Conservation (phyloP, 2,329 filamentous ascomycete species). For the Aspergillus texensis region DNA sequence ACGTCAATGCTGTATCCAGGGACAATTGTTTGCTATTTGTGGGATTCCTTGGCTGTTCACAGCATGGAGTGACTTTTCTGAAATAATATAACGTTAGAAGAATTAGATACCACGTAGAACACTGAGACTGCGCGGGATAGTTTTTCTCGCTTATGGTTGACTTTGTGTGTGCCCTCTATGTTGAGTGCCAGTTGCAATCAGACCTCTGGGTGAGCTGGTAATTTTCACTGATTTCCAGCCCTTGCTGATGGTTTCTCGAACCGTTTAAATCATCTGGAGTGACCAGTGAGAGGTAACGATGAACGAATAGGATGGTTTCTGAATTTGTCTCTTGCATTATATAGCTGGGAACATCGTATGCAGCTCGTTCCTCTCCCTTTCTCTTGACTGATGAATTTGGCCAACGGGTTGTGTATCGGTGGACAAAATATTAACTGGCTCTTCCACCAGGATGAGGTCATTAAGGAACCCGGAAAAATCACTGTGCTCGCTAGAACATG, state of each 20-base stretch:
- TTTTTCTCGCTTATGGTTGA: too few species aligned
- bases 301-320: too few species aligned
- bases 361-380: background rate
- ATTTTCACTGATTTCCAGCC: too few species aligned
- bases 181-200: too few species aligned
- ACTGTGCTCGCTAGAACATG: background rate
- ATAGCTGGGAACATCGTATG: background rate
- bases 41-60: background rate
- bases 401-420: background rate
- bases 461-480: background rate
- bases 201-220: too few species aligned
- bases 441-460: background rate
- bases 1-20: background rate
- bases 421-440: background rate
- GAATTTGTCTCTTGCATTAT: too few species aligned
- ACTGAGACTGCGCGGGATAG: too few species aligned
- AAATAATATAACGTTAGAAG: background rate
- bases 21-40: background rate
- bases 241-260: too few species aligned
- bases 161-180: too few species aligned
- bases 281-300: too few species aligned
- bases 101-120: background rate
- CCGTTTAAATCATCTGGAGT: too few species aligned
- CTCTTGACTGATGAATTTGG: background rate
- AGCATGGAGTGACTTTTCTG: background rate